Base-by-base conservation (phyloP, 2,329 filamentous ascomycete genomes). In the Dryadomyces quercivorus region DNA sequence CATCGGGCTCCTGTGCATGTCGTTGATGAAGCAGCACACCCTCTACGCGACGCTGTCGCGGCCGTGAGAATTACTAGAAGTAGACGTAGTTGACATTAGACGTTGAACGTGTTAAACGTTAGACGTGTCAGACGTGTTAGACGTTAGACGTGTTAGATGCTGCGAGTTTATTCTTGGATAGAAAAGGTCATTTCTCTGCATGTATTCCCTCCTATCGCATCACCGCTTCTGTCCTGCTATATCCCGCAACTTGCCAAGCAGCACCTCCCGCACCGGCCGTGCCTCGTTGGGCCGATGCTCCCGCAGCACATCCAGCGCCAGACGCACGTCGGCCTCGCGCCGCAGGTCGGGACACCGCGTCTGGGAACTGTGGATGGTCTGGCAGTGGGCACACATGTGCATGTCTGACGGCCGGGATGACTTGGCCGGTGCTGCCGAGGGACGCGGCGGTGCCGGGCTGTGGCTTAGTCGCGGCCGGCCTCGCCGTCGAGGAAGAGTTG, bases 1-100 rank as follows among this genome's bases (percentile, higher is more conserved):
- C 0, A 54, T 84, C 26, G 85, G 77, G 0, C 72, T 85, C 36
- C 59, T 88, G 38, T 72, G 74, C 43, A 78, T 84, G 52, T 70
- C 84, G 22, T 72, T 84, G 48, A 88, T 95, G 80, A 83, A 77
- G 66, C 85, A 95, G 70, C 85, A 95, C 67, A 84, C 77, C 50
- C 70, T 95, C 61, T 85, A 55, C 34, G 13, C 48, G 9, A 55
- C 53, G 2, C 48, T 55, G 20, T 26, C 26, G 5, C 38, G 52
- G 15, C 40, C 36, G 10, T 54, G n/a, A 36, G 16, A n/a, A n/a
- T 5, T 5, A 48, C 12, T 40, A 40, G 26, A 31, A 31, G 8
- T 5, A 31, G 26, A 31, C 8, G 4, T 31, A 31, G 26, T 31
- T 31, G 4, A 31, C 26, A 31, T 31, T 31, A 31, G 26, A 31